Evolutionary conservation across 176 grass and related monocot species (phyloP), one percentile per base, ranked within the genome.

Genomic region (Aegilops tauschii): DNA sequence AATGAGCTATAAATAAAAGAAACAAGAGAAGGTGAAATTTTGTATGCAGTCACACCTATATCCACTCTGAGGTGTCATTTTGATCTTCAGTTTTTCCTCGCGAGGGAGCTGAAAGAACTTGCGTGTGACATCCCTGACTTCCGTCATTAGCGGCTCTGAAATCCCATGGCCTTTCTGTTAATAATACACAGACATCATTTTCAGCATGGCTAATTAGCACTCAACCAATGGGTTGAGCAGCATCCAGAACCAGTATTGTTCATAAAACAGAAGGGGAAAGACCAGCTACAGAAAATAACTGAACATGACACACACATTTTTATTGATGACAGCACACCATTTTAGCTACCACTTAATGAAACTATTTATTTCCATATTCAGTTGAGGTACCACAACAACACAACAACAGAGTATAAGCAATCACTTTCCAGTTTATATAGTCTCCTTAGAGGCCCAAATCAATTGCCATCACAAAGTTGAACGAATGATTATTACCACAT

Each of bases 41-140:
- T 31, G 20, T 10, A 28, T 74, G 66, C 5, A 61, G 7, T 17
- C 50, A 36, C 44, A 98, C 96, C 93, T 98, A 31, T 96, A 96
- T 82, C 92, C 93, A 85, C 90, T 90, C 80, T 93, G 50, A 79
- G 92, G 75, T 40, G 90, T 92, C 93, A 98, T 80, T 78, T 98
- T 98, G 82, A 98, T 94, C 73, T 94, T 98, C 76, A 92, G 34
- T 84, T 98, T 98, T 68, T 98, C 90, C 58, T 98, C 93, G 5
- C 66, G 88, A 80, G 90, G 93, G 91, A 96, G 92, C 21, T 87
- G 83, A 67, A 98, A 98, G 76, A 98, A 98, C 40, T 39, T 80
- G 17, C 62, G 88, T 2, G 90, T 96, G 65, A 90, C 75, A 36
- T 98, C 87, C 83, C 90, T 88, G 61, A 96, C 90, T 90, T 96